Conservation (phyloP, 2,329 filamentous ascomycete genomes). For the Neofusicoccum umdonicola region DNA sequence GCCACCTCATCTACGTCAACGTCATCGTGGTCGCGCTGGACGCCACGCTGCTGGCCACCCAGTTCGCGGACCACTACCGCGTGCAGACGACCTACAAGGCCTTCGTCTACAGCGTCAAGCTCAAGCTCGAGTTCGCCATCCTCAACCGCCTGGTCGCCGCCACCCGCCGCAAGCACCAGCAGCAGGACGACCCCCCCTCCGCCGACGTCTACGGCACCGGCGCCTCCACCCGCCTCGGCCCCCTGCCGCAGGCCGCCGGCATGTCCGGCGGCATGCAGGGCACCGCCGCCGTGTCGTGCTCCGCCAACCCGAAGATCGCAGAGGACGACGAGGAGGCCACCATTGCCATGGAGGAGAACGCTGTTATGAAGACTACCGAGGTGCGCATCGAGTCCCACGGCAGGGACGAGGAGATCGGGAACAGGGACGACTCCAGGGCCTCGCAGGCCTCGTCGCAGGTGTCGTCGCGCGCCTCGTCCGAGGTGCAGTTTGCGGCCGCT, state of each 20-base stretch:
- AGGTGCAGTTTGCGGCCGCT: neutral
- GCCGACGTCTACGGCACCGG: neutral
- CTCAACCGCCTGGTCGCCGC: constrained; percentile 34
- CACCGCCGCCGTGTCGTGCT: neutral
- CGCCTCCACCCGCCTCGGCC: neutral
- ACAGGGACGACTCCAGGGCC: neutral
- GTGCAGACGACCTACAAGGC: constrained; percentile 38
- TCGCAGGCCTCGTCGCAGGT: neutral
- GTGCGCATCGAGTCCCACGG: neutral
- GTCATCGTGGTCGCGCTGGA: constrained; percentile 38
- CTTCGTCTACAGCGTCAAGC: constrained; percentile 41
- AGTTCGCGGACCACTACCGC: constrained; percentile 27
- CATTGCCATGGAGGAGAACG: neutral
- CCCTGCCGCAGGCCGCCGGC: neutral
- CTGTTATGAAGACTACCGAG: neutral
- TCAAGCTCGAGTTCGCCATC: constrained; percentile 54
- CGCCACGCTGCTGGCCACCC: constrained; percentile 30
- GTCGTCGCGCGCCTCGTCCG: neutral
- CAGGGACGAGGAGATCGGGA: neutral
- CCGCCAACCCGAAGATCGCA: neutral
- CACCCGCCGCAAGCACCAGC: neutral
- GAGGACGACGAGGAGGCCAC: neutral
- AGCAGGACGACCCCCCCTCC: neutral
- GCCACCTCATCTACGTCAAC: constrained; percentile 38
- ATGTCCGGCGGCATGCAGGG: neutral